Percentiles rank a stretch among this genome's conserved stretches.
These are phyloP conservation scores for Spinacia oleracea DNA, from an alignment of 179 eudicot species.

Conservation along the genomic window DNA sequence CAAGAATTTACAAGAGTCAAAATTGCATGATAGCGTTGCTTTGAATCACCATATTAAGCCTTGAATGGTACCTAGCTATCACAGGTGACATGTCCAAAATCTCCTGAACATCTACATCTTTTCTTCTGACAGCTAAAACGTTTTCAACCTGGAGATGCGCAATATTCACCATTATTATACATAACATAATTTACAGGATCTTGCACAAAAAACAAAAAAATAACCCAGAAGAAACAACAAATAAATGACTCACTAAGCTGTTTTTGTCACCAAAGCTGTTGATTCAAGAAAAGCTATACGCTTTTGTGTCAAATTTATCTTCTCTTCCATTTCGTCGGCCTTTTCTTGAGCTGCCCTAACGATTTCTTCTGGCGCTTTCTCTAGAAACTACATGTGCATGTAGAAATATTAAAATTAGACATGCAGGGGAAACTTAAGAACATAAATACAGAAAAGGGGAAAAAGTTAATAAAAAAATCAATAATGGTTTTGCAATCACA, in stretches of 20 bases:
- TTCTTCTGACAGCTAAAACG: not conserved
- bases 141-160: not conserved
- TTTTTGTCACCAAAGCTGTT: conserved; percentile 39
- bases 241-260: conserved; percentile 10
- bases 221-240: not conserved
- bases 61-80: not conserved
- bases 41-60: not conserved
- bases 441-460: too few relatives aligned
- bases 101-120: not conserved
- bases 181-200: not conserved
- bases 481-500: too few relatives aligned
- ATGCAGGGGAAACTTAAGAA: not conserved
- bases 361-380: conserved; percentile 85
- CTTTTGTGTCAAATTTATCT: conserved; percentile 69
- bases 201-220: not conserved
- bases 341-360: conserved; percentile 73
- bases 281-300: conserved; percentile 80
- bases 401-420: not conserved
- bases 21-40: too few relatives aligned
- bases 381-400: conserved; percentile 58
- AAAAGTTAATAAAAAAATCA: too few relatives aligned
- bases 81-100: not conserved
- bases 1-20: too few relatives aligned
- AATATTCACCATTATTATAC: not conserved
- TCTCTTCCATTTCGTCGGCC: conserved; percentile 81